Evolutionary conservation across 225 moss, liverwort and hornwort species (phyloP).

Genomic region (Pleurozium schreberi): DNA sequence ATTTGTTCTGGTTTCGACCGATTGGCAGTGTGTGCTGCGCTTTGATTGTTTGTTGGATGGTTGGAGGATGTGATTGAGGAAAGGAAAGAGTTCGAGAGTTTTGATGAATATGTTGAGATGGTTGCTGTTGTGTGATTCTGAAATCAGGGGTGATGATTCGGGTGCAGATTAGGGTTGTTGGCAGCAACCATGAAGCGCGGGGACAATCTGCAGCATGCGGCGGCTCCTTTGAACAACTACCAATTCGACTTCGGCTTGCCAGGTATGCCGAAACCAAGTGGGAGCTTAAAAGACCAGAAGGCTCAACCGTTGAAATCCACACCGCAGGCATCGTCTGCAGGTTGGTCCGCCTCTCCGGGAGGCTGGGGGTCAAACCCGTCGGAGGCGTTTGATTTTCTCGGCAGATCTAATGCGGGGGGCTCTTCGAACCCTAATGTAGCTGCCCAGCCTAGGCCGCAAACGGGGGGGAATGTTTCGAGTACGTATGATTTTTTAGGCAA

Average conservation of each 20-base stretch:
- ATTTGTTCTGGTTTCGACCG: background rate
- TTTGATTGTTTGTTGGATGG: background rate
- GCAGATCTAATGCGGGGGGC: conserved; percentile 23
- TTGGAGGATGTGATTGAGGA: background rate
- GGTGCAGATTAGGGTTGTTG: background rate
- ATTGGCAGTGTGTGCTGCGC: background rate
- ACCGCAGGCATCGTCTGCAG: conserved; percentile 28
- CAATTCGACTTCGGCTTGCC: conserved; percentile 91
- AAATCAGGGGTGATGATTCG: background rate
- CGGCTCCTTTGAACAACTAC: conserved; percentile 71
- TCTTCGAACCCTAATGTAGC: conserved; percentile 23
- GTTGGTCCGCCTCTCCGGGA: conserved; percentile 60
- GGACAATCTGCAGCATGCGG: conserved; percentile 67
- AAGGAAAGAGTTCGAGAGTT: background rate
- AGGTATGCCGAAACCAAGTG: conserved; percentile 67
- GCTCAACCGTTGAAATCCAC: conserved; percentile 35
- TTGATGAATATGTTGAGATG: background rate
- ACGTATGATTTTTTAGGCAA: conserved; percentile 40
- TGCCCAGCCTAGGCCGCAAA: conserved; percentile 10
- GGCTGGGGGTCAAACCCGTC: conserved; percentile 27
- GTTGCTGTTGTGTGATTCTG: background rate
- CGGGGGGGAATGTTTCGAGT: conserved; percentile 18
- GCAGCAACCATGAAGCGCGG: conserved; percentile 60
- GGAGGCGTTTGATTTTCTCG: conserved; percentile 25
- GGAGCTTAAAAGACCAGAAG: conserved; percentile 86